These are phyloP conservation scores for Solanum piurae DNA, from an alignment of 257 asterid genomes.

Conservation along the genomic window DNA sequence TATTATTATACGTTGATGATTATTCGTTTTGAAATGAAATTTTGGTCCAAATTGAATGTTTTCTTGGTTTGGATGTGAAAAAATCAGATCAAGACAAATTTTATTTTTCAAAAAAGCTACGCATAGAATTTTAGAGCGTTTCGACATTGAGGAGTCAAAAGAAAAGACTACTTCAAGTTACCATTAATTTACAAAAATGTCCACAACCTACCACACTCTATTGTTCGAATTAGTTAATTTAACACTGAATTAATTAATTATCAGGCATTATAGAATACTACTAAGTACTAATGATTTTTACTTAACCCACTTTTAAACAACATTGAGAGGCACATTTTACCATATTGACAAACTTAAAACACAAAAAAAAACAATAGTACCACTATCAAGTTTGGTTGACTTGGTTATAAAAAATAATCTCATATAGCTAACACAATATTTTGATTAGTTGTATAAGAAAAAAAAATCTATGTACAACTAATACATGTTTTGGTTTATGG, in stretches of 20 bases:
- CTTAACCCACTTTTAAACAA: background rate
- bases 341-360: background rate
- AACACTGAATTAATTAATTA: background rate
- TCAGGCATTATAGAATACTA: background rate
- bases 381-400: background rate
- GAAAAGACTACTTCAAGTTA: too few relatives aligned
- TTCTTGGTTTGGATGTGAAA: too few relatives aligned
- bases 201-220: background rate
- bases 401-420: background rate
- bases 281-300: background rate
- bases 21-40: too few relatives aligned
- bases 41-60: too few relatives aligned
- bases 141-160: too few relatives aligned
- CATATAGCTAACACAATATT: background rate
- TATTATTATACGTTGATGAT: too few relatives aligned
- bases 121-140: too few relatives aligned
- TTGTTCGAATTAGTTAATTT: too few relatives aligned
- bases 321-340: background rate
- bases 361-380: background rate
- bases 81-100: too few relatives aligned
- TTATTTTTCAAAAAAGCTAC: too few relatives aligned
- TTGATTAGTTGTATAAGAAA: background rate
- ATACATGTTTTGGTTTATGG: background rate
- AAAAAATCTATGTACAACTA: background rate
- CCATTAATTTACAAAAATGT: too few relatives aligned